phyloP scores from a whole-genome alignment of 2,329 filamentous ascomycete genomes.

The Trichoderma cornu-damae region DNA sequence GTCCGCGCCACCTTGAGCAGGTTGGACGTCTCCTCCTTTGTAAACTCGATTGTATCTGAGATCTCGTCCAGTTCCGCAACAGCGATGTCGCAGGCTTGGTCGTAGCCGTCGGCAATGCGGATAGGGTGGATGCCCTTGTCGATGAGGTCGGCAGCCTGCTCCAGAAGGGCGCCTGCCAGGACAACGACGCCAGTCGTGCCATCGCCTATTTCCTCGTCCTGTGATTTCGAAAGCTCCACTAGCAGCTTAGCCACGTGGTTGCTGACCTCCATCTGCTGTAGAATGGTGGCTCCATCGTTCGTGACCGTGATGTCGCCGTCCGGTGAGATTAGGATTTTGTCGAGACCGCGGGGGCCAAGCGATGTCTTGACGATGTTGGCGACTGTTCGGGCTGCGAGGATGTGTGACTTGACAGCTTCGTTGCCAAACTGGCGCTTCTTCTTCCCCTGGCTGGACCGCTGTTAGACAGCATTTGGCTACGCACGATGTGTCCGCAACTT shows the following conservation, averaged over 20 bases:
- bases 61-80: slow-evolving; percentile 89
- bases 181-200: slow-evolving; percentile 98
- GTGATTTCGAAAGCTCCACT: slow-evolving; percentile 95
- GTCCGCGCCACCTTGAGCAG: slow-evolving; percentile 93
- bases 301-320: slow-evolving; percentile 99
- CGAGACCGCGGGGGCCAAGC: slow-evolving; percentile 87
- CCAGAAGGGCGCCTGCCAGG: slow-evolving; percentile 85
- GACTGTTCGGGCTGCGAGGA: slow-evolving; percentile 91
- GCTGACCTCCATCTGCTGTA: slow-evolving; percentile 97
- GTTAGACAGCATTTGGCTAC: slow-evolving; percentile 21
- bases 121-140: slow-evolving; percentile 99
- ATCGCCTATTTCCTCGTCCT: slow-evolving; percentile 98
- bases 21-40: slow-evolving; percentile 72
- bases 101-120: slow-evolving; percentile 95
- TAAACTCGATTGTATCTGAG: slow-evolving; percentile 85
- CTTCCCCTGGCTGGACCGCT: slow-evolving; percentile 70
- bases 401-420: slow-evolving; percentile 97
- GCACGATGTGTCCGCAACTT: slow-evolving; percentile 38
- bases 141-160: slow-evolving; percentile 95
- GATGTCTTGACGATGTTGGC: slow-evolving; percentile 97
- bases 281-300: slow-evolving; percentile 96
- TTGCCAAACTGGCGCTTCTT: slow-evolving; percentile 97
- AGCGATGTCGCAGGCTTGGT: slow-evolving; percentile 94
- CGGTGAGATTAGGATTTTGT: slow-evolving; percentile 98
- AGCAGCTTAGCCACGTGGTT: slow-evolving; percentile 97